phyloP scores from a whole-genome alignment of 768 basidiomycete genomes.

The Plicaturopsis crispa region DNA sequence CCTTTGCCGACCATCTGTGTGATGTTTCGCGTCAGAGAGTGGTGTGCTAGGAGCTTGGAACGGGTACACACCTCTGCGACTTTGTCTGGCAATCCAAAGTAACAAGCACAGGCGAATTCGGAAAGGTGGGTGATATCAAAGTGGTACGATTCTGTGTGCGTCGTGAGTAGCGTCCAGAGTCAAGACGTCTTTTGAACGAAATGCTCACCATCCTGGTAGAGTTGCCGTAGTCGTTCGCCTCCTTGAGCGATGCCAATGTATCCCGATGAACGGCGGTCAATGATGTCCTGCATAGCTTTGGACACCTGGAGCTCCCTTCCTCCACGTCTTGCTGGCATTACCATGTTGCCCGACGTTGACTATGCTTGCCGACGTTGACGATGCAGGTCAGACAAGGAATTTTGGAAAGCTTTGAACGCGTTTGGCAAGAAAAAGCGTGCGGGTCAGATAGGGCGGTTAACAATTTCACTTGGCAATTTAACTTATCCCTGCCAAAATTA shows the following conservation, averaged over 20 bases:
- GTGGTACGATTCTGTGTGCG: conserved; percentile 18
- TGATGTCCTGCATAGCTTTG: conserved; percentile 17
- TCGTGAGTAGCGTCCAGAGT: too few species aligned
- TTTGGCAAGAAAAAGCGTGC: neutral
- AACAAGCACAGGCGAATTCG: conserved; percentile 20
- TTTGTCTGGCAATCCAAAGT: conserved; percentile 14
- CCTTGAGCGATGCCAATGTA: conserved; percentile 16
- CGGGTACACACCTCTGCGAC: conserved; percentile 14
- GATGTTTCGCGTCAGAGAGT: too few species aligned
- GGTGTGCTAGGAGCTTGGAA: too few species aligned
- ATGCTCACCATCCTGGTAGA: conserved; percentile 20
- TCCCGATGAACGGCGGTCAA: conserved; percentile 22
- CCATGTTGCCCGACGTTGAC: too few species aligned
- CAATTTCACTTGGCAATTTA: too few species aligned
- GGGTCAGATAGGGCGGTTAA: too few species aligned
- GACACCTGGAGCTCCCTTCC: conserved; percentile 22
- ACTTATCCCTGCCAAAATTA: too few species aligned
- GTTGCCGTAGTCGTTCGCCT: conserved; percentile 18
- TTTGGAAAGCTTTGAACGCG: neutral
- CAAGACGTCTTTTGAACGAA: neutral
- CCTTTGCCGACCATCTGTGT: conserved; percentile 21
- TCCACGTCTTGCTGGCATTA: too few species aligned
- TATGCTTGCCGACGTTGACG: too few species aligned
- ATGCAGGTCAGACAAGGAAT: neutral
- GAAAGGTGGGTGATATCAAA: conserved; percentile 20